Conservation (phyloP, 148 eudicot species). For the Salicornia ramosissima region DNA sequence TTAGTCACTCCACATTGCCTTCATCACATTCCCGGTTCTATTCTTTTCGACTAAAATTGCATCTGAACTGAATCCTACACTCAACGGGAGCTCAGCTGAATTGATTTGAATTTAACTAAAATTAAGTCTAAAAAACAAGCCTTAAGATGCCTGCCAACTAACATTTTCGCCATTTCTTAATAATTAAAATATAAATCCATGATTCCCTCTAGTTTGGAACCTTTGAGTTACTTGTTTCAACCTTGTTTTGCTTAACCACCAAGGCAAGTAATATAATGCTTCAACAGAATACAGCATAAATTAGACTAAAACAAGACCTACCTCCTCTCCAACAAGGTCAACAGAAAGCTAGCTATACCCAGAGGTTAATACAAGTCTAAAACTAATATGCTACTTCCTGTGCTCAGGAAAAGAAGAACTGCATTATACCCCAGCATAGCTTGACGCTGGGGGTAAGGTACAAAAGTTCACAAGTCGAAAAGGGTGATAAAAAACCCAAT, state of each 20-base stretch:
- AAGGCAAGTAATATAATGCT: too few species aligned
- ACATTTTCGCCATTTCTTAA: too few species aligned
- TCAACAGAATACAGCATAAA: too few species aligned
- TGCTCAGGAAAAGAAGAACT: not conserved
- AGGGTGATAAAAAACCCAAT: not conserved
- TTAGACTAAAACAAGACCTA: not conserved
- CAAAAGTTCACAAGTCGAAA: not conserved
- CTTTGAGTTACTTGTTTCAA: not conserved
- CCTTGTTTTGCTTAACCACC: too few species aligned
- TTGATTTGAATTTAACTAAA: too few species aligned
- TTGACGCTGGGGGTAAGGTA: not conserved
- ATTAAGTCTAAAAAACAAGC: too few species aligned
- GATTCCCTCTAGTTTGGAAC: too few species aligned
- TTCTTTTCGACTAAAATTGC: too few species aligned
- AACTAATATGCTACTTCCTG: not conserved
- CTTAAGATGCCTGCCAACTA: too few species aligned
- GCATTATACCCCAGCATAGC: not conserved
- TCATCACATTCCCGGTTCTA: not conserved
- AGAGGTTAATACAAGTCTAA: not conserved
- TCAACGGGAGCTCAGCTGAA: too few species aligned
- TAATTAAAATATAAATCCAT: too few species aligned
- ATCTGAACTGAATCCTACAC: too few species aligned
- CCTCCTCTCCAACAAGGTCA: not conserved
- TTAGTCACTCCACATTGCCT: not conserved
- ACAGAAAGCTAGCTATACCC: not conserved